These are phyloP conservation scores for Cucurbita moschata DNA, from an alignment of 306 rosid genomes.

Conservation along the genomic window DNA sequence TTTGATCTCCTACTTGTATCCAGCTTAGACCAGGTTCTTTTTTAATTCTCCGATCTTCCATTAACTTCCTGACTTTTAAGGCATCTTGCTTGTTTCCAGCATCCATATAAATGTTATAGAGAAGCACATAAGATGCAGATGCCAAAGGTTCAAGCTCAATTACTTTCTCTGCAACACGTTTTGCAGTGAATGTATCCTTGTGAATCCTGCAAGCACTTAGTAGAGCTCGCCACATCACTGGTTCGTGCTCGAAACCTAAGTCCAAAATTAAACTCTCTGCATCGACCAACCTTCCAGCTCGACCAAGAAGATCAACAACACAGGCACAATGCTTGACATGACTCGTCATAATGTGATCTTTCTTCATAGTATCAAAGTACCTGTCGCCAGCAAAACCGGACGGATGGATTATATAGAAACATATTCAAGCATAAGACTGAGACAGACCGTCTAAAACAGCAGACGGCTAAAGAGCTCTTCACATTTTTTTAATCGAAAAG, in stretches of 20 bases:
- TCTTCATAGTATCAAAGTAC: conserved; percentile 31
- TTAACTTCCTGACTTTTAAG: conserved; percentile 29
- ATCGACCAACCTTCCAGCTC: conserved; percentile 35
- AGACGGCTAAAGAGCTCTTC: not conserved
- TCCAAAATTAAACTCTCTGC: conserved; percentile 28
- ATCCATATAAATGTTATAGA: conserved; percentile 39
- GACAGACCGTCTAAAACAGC: not conserved
- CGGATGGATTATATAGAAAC: not conserved
- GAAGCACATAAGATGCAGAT: conserved; percentile 45
- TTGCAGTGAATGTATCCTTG: conserved; percentile 27
- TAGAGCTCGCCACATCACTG: conserved; percentile 49
- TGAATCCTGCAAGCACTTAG: conserved; percentile 44
- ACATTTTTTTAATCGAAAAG: not conserved
- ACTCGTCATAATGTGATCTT: conserved; percentile 19
- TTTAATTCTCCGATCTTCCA: conserved; percentile 33
- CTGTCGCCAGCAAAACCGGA: conserved; percentile 2
- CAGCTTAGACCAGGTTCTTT: conserved; percentile 64
- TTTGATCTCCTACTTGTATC: conserved; percentile 39
- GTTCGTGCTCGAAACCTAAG: conserved; percentile 30
- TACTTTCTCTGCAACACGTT: conserved; percentile 28
- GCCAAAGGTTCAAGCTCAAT: conserved; percentile 42
- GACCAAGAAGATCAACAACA: conserved; percentile 41
- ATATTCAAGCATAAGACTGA: not conserved
- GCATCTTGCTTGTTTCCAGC: conserved; percentile 26
- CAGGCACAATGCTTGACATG: conserved; percentile 40